phyloP scores from a whole-genome alignment of 148 eudicot species.

The Diospyros lotus region DNA sequence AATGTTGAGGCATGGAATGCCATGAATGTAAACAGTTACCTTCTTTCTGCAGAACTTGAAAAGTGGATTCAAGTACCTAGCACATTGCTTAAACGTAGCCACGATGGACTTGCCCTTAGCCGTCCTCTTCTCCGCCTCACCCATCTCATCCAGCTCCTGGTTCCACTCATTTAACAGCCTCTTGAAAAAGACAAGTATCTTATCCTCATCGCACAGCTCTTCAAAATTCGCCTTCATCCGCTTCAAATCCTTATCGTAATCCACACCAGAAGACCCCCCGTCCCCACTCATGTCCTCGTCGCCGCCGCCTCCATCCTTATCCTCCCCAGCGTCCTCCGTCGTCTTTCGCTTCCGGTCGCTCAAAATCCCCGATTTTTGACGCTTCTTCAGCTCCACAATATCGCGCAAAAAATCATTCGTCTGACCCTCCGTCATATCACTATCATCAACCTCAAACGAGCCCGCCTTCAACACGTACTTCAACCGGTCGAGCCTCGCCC shows the following conservation, averaged over 20 bases:
- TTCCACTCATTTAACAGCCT: constrained; percentile 90
- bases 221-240: constrained; percentile 75
- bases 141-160: constrained; percentile 71
- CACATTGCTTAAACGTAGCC: constrained; percentile 96
- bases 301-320: constrained; percentile 63
- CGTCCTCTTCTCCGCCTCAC: constrained; percentile 62
- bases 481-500: constrained; percentile 66
- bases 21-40: constrained; percentile 25
- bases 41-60: constrained; percentile 93
- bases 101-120: constrained; percentile 90
- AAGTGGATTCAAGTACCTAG: constrained; percentile 77
- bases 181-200: constrained; percentile 91
- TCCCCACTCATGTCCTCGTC: constrained; percentile 78
- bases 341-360: constrained; percentile 66
- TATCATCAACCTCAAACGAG: constrained; percentile 75
- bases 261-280: constrained; percentile 59
- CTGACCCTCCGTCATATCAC: constrained; percentile 91
- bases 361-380: constrained; percentile 73
- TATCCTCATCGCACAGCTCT: constrained; percentile 86
- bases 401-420: constrained; percentile 91
- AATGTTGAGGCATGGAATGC: not conserved
- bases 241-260: constrained; percentile 81
- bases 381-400: constrained; percentile 83
- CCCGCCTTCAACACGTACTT: constrained; percentile 78
- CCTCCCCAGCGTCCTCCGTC: constrained; percentile 61